Conservation (phyloP, 352 stramenopile species). For the Phytophthora europaea region DNA sequence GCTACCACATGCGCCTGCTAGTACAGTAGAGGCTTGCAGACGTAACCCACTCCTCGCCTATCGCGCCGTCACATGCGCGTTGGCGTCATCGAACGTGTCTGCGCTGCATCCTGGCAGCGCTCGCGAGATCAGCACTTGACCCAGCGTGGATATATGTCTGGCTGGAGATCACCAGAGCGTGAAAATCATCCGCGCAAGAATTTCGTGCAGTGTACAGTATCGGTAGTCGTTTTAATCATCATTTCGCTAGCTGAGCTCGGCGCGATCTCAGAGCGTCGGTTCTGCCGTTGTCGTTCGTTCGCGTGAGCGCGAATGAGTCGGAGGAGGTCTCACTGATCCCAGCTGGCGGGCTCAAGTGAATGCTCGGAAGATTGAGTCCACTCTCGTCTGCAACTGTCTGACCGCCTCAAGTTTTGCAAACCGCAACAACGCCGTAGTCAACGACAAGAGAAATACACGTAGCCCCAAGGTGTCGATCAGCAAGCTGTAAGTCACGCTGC, state of each 20-base stretch:
- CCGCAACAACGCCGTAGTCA: conserved; percentile 1
- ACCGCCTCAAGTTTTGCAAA: not conserved
- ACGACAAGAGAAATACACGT: not conserved
- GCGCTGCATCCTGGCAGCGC: not conserved
- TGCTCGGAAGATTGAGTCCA: not conserved
- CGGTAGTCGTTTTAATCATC: conserved; percentile 12
- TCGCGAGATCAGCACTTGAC: not conserved
- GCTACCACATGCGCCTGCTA: not conserved
- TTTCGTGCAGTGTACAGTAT: not conserved
- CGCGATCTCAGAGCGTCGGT: not conserved
- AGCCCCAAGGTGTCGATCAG: not conserved
- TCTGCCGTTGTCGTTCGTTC: conserved; percentile 2
- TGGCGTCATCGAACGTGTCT: not conserved
- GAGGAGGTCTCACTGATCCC: conserved; percentile 1
- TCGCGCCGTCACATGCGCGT: conserved; percentile 1
- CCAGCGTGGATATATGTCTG: not conserved
- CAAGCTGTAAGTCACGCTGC: not conserved
- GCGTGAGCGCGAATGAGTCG: conserved; percentile 26
- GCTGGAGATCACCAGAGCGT: not conserved
- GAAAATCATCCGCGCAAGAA: not conserved
- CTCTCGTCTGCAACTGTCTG: conserved; percentile 2
- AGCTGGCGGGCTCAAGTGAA: conserved; percentile 10
- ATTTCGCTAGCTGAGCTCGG: conserved; percentile 17
- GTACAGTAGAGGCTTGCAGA: not conserved
- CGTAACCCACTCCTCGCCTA: conserved; percentile 11